Conservation (phyloP, 2,329 filamentous ascomycete genomes). For the Zarea fungicola region DNA sequence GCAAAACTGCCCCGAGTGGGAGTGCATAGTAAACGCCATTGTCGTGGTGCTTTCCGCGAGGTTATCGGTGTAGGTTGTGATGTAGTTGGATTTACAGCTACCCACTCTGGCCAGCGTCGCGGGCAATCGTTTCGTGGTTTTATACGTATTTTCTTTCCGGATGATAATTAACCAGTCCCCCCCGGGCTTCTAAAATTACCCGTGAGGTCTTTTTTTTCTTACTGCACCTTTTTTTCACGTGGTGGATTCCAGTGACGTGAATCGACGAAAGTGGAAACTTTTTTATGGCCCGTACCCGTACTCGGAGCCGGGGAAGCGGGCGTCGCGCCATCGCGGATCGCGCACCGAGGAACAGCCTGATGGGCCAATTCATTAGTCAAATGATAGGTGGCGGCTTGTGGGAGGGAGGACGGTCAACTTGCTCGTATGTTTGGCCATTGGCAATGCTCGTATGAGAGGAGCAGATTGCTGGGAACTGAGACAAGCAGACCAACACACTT, state of each 20-base stretch:
- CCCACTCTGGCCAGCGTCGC: no score
- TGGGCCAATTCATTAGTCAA: background rate
- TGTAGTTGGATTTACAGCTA: background rate
- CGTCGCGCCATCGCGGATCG: background rate
- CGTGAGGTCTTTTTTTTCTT: background rate
- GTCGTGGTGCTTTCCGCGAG: no score
- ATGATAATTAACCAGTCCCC: no score
- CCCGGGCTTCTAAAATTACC: no score
- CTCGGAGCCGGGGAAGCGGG: slow-evolving; percentile 6
- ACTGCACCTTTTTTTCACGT: background rate
- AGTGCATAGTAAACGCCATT: slow-evolving; percentile 98
- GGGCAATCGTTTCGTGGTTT: no score
- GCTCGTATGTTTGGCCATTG: no score
- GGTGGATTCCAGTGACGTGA: slow-evolving; percentile 8
- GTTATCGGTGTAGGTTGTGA: no score
- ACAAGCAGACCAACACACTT: no score
- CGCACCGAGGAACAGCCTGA: slow-evolving; percentile 6
- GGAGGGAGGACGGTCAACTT: no score
- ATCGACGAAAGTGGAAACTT: slow-evolving; percentile 9
- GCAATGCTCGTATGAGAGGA: no score
- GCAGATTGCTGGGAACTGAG: no score
- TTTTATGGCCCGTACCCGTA: slow-evolving; percentile 3
- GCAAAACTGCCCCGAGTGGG: slow-evolving; percentile 97
- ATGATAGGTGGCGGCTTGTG: background rate
- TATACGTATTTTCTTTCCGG: no score